Base-by-base conservation (phyloP, 140 eudicot genomes). In the Anethum foeniculum region DNA sequence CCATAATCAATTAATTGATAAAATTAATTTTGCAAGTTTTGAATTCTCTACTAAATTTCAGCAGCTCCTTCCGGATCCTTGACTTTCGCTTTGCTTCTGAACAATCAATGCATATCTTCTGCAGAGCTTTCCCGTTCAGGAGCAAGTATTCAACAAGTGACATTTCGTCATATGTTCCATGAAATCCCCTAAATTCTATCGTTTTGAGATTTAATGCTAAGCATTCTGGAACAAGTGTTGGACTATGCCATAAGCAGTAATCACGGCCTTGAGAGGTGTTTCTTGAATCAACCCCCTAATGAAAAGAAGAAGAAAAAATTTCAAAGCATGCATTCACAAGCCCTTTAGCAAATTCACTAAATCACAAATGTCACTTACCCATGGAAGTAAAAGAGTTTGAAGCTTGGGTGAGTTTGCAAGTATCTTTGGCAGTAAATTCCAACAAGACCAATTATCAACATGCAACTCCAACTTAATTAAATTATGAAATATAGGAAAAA, bases 371-470 rank as follows among this genome's bases (percentile, higher is more conserved):
- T 39, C 11, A 73, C 56, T 76, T 2, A 76, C 67, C 23, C 16
- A 19, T 32, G 65, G 43, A 51, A 76, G 54, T 38, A 14, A 7
- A 48, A 76, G 79, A 76, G 23, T 13, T 76, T 47, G 15, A 46
- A 76, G 79, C 28, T 46, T 12, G 1, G 44, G 65, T 8, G 79
- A 76, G 54, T 46, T 76, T 76, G 67, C 65, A 48, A 76, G 67
- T 76, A 76, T 46, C 14, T 76, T 28, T 14, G 46, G 14, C 15
- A 76, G 67, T 58, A 76, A 28, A 14, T 5, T 30, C 79, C 79
- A 76, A 47, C 65, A 58, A 13, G 79, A 27, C 67, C 79, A 76
- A 19, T 21, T 23, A 28, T 76, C 62, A 27, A 76, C 79, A 76
- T 1, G 15, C 28, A 76, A 2, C 79, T 76, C 79, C n/a, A 76